phyloP scores from a whole-genome alignment of 139 green algal genomes.

The Gonium pectorale region DNA sequence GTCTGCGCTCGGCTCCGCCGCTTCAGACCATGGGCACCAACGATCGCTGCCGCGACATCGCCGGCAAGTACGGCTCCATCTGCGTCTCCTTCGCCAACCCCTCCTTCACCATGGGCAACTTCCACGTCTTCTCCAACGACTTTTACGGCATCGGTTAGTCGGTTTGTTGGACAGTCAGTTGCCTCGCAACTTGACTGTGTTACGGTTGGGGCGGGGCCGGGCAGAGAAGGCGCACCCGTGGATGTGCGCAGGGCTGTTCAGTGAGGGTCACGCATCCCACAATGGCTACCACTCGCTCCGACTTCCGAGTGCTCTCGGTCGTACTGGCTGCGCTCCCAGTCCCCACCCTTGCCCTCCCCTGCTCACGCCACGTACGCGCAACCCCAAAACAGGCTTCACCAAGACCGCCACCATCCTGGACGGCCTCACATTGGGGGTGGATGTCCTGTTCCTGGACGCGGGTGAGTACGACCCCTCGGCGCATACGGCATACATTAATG shows the following conservation, averaged over 20 bases:
- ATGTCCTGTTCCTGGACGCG: slow-evolving; percentile 42
- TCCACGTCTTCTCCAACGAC: slow-evolving; percentile 31
- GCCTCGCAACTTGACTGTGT: too few relatives aligned
- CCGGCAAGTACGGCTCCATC: slow-evolving; percentile 4
- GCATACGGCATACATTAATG: too few relatives aligned
- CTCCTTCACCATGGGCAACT: slow-evolving; percentile 30
- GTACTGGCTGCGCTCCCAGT: too few relatives aligned
- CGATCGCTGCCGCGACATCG: neutral
- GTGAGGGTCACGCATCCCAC: too few relatives aligned
- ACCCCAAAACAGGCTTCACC: slow-evolving; percentile 34
- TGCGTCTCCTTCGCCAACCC: slow-evolving; percentile 12
- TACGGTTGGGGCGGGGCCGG: too few relatives aligned
- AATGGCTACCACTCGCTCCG: too few relatives aligned
- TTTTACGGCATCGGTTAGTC: slow-evolving; percentile 46
- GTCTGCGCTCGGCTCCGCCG: too few relatives aligned
- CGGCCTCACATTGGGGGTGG: slow-evolving; percentile 25
- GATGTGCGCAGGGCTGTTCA: too few relatives aligned
- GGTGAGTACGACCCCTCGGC: neutral
- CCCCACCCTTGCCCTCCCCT: neutral
- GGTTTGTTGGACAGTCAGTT: too few relatives aligned
- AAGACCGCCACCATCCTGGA: slow-evolving; percentile 41
- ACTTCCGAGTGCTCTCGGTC: too few relatives aligned
- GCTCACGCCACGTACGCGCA: neutral
- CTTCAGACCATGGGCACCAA: neutral
- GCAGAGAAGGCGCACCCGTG: too few relatives aligned